Evolutionary conservation across 768 basidiomycete genomes (phyloP).

Genomic region (Xerocomellus dryophilus): DNA sequence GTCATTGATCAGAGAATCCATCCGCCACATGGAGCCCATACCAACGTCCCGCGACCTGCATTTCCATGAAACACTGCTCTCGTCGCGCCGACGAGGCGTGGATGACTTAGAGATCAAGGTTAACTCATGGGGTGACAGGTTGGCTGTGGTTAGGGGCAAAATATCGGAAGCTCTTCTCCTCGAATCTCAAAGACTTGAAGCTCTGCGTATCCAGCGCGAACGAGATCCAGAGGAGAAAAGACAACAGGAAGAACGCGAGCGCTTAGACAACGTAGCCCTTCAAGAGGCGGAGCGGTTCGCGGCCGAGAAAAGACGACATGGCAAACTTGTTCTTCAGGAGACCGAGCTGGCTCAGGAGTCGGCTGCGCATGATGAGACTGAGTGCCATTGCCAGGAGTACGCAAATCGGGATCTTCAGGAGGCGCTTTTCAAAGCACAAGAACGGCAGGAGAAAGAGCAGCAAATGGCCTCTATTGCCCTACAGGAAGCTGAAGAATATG

Average conservation of each 20-base stretch:
- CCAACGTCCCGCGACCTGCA: conserved; percentile 43
- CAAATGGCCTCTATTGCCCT: neutral
- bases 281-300: conserved; percentile 32
- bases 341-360: conserved; percentile 13
- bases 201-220: conserved; percentile 30
- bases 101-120: conserved; percentile 51
- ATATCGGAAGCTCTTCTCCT: conserved; percentile 40
- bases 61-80: conserved; percentile 47
- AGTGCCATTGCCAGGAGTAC: conserved; percentile 21
- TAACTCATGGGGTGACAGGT: conserved; percentile 45
- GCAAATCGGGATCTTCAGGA: conserved; percentile 10
- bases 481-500: conserved; percentile 1
- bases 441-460: neutral
- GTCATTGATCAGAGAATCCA: conserved; percentile 50
- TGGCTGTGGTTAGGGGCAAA: conserved; percentile 30
- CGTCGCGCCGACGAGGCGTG: conserved; percentile 46
- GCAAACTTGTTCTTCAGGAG: conserved; percentile 15
- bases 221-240: conserved; percentile 26
- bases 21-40: conserved; percentile 53
- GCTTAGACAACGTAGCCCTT: conserved; percentile 36
- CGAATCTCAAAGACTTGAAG: conserved; percentile 43
- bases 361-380: conserved; percentile 22
- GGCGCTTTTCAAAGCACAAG: neutral
- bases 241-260: conserved; percentile 16
- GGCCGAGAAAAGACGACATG: conserved; percentile 29